Base-by-base conservation (phyloP, 345 rosid genomes). In the Salix koriyanagi region DNA sequence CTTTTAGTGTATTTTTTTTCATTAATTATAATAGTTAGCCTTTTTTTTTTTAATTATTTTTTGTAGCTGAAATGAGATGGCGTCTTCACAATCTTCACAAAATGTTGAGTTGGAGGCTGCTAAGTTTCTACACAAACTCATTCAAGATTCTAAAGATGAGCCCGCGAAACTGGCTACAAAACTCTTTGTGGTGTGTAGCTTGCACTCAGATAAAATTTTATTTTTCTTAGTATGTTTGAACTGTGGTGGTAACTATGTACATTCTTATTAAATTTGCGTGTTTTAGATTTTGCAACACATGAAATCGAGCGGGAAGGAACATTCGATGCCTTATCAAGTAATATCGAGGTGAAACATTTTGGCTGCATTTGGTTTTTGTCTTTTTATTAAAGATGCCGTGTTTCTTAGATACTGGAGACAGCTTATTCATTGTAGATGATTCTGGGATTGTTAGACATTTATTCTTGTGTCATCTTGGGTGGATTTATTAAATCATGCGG, bases 241-340 rank as follows among this genome's bases (percentile, higher is more conserved):
- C 23, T 71, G 72, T 34, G 18, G 5, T 69, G 54, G 32, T 66
- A 73, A 19, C 82, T 61, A 71, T 79, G 68, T 32, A 9, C 52
- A 67, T 74, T 32, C 79, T 64, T 39, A 13, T 7, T 58, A 41
- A 37, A 32, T 32, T 74, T 69, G 48, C 34, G 39, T 34, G 61
- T 83, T 70, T 65, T 81, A 96, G 99, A 96, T 96, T 83, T 75
- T 96, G 87, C 97, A 94, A 85, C 98, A 96, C 84, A 92, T 96
- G 99, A 94, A 89, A 83, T 78, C 95, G 41, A 96, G 98, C 48
- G 99, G 99, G 84, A 96, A 96, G 86, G 99, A 96, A 58, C 91
- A 94, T 82, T 92, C 99, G 7, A 94, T 96, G 99, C 99, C 99
- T 1, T 96, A 91, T 82, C 99, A 96, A 89, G 99, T 96, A 74